These are phyloP conservation scores for Neurospora sp. DNA, from an alignment of 495 filamentous ascomycete species.

Conservation along the genomic window DNA sequence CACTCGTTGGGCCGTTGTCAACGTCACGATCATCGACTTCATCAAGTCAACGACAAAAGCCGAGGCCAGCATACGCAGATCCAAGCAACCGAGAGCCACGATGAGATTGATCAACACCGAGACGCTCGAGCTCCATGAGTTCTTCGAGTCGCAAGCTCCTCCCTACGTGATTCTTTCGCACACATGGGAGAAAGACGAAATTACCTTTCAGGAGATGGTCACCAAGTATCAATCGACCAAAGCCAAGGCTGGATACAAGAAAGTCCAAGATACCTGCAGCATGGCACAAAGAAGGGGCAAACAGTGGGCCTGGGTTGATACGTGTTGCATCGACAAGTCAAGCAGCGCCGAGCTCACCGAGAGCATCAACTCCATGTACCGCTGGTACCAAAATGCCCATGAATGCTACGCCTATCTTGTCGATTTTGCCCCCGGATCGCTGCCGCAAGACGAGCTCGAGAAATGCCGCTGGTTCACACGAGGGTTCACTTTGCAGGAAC, in stretches of 20 bases:
- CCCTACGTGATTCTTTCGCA: conserved; percentile 5
- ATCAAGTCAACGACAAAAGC: neutral
- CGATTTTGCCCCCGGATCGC: neutral
- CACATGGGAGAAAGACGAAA: conserved; percentile 6
- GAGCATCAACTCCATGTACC: conserved; percentile 41
- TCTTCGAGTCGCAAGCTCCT: neutral
- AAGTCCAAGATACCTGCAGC: conserved; percentile 24
- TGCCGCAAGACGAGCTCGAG: neutral
- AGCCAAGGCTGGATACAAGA: neutral
- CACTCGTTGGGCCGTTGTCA: neutral
- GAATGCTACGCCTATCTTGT: conserved; percentile 29
- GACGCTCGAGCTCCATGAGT: neutral
- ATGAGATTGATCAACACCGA: conserved; percentile 6
- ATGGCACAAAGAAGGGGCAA: conserved; percentile 14
- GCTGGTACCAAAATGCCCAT: conserved; percentile 22
- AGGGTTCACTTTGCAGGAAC: conserved; percentile 33
- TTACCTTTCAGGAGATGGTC: conserved; percentile 4
- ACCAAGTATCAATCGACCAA: neutral
- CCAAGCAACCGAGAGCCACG: neutral
- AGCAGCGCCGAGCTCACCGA: conserved; percentile 36
- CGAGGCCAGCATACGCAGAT: fast-evolving
- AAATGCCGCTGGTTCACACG: conserved; percentile 24
- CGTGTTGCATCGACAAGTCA: conserved; percentile 38
- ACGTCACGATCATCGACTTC: too few relatives aligned
- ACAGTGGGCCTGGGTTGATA: conserved; percentile 35